Base-by-base conservation (phyloP, 1,139 yeast species). In the Martiniozyma asiatica region DNA sequence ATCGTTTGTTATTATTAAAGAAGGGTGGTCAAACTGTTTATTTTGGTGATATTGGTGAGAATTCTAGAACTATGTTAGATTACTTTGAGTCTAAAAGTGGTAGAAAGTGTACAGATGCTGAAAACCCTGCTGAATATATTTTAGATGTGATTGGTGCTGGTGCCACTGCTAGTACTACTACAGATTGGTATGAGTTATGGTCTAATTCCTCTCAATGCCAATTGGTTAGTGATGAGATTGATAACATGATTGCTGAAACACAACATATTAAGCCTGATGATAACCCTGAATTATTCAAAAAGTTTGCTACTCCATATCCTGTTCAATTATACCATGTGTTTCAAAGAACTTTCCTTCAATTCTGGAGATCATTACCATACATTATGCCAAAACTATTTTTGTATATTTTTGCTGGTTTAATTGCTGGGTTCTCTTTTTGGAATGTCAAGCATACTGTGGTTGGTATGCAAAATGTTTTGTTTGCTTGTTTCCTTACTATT, bases 101-200 rank as follows among this genome's bases (percentile, higher is more conserved):
- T 13, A 53, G 73, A 34, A 50, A 56, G 31, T 71, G 77, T 54
- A 57, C 59, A 4, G 35, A 30, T 38, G 48, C 39, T 50, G 76
- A 51, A 52, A 70, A 70, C 35, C 68, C 69, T 5, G 68, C 71
- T 19, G 72, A 65, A 44, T 65, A 68, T 56, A 61, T 66, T 53
- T 53, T 66, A 38, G 62, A 63, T 39, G 68, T 66, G 26, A 70
- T 73, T 45, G 76, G 75, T 27, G 75, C 75, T 8, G 76, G 74
- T 59, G 65, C 68, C 60, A 64, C 68, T 39, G 68, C 73, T 4
- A 34, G 51, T 14, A 54, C 58, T 7, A 44, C 49, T 8, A 53
- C 51, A 26, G 61, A 68, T 38, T 69, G 73, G 73, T 55, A 54
- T 42, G 56, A 58, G 4, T 50, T 58, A 17, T 66, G 73, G 71